These are phyloP conservation scores for Oidiodendron maius DNA, from an alignment of 495 filamentous ascomycete genomes.

Conservation along the genomic window DNA sequence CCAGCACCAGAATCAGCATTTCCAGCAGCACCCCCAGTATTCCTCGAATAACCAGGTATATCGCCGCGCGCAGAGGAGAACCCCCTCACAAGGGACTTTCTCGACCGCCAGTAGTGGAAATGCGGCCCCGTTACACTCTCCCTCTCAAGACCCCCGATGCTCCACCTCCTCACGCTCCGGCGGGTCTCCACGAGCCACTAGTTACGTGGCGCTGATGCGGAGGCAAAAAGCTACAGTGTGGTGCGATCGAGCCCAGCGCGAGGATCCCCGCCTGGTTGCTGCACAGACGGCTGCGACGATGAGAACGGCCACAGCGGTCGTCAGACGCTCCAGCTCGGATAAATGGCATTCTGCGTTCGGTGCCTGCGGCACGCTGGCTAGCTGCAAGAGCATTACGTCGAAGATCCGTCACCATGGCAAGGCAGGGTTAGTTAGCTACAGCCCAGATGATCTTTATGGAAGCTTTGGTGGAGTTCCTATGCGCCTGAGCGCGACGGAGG, in stretches of 20 bases:
- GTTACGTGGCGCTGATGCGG: slow-evolving; percentile 90
- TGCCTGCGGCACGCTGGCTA: slow-evolving; percentile 15
- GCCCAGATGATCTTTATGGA: slow-evolving; percentile 65
- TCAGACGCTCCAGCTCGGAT: slow-evolving; percentile 34
- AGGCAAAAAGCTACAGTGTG: slow-evolving; percentile 98
- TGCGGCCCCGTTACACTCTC: slow-evolving; percentile 40
- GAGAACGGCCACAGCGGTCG: slow-evolving; percentile 75
- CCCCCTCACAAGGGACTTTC: slow-evolving; percentile 68
- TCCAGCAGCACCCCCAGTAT: too few relatives aligned
- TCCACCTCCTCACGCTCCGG: slow-evolving; percentile 68
- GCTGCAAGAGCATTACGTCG: slow-evolving; percentile 52
- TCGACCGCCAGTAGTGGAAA: slow-evolving; percentile 57
- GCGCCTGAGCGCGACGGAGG: slow-evolving; percentile 87
- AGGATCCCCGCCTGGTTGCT: slow-evolving; percentile 79
- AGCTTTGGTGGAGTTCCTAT: slow-evolving; percentile 75
- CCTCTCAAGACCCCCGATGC: slow-evolving; percentile 59
- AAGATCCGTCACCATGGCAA: slow-evolving; percentile 80
- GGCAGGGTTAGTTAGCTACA: slow-evolving; percentile 65
- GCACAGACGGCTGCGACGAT: slow-evolving; percentile 78
- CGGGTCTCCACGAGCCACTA: slow-evolving; percentile 49
- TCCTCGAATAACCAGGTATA: slow-evolving; percentile 21
- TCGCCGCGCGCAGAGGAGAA: slow-evolving; percentile 48
- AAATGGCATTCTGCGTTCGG: slow-evolving; percentile 17
- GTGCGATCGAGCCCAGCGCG: slow-evolving; percentile 91
- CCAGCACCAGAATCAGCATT: too few relatives aligned